A percentile compares a stretch with the other conserved stretches of the same genome.
Evolutionary conservation across 202 grass and related monocot genomes (phyloP).

Genomic region (Musa balbisiana): DNA sequence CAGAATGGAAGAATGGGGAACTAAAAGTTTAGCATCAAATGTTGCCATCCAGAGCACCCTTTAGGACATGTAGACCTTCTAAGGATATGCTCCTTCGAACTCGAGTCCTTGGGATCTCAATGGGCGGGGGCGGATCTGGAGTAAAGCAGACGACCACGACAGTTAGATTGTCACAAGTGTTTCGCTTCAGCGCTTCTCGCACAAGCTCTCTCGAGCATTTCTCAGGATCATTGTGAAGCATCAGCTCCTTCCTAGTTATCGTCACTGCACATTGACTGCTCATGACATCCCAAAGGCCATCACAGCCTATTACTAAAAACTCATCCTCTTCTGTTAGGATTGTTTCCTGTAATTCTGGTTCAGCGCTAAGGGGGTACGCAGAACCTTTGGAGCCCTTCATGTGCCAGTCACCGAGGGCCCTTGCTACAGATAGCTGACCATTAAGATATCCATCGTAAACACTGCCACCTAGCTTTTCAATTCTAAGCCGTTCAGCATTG

Average conservation of each 20-base stretch:
- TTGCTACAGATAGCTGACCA: conserved; percentile 73
- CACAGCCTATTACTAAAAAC: conserved; percentile 82
- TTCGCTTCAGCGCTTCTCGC: conserved; percentile 54
- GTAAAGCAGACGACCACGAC: conserved; percentile 74
- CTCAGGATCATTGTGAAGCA: conserved; percentile 68
- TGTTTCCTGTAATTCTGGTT: conserved; percentile 71
- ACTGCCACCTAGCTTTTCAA: conserved; percentile 70
- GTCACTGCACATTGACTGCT: conserved; percentile 78
- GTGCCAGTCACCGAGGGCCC: conserved; percentile 91
- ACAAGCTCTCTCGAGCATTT: conserved; percentile 67
- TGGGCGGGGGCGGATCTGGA: conserved; percentile 61
- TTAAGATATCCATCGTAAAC: conserved; percentile 83
- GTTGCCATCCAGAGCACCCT: conserved; percentile 68
- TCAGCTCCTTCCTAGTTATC: conserved; percentile 72
- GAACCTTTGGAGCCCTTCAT: conserved; percentile 74
- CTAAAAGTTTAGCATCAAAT: conserved; percentile 20
- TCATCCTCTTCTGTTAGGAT: conserved; percentile 69
- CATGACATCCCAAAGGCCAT: conserved; percentile 97
- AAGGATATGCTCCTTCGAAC: conserved; percentile 85
- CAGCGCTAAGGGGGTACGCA: conserved; percentile 49
- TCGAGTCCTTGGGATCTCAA: conserved; percentile 68
- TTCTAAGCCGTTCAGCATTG: conserved; percentile 55
- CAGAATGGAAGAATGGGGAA: conserved; percentile 13
- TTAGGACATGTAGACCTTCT: conserved; percentile 63
- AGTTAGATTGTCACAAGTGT: conserved; percentile 75